Evolutionary conservation across 805 yeast genomes (phyloP), one percentile per base, ranked within the genome.

Genomic region (Pichia exigua): DNA sequence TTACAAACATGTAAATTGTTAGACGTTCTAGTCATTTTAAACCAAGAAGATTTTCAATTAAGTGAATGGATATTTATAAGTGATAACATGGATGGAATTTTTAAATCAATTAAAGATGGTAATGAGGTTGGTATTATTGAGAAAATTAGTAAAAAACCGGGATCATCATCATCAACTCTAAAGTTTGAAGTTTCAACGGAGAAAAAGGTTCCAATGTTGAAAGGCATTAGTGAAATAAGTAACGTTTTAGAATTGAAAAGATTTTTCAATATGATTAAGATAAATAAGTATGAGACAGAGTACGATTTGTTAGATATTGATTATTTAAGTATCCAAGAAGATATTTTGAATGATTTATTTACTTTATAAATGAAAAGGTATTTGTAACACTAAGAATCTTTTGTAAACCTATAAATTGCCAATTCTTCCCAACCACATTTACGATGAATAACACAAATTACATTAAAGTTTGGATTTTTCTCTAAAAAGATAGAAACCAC

Each of bases 401-500:
- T 65, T 46, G 50, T 62, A 60, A 91, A 87, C 56, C 82, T 74
- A 67, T 84, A 81, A 10, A 92, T 84, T 50, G 87, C 79, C 39
- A 94, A 71, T 12, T 85, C 92, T 67, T 94, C 99, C 97, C 98
- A 90, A 0, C 98, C 98, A 1, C 97, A 96, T 61, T 87, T 87
- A 50, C 97, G 74, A 44, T 74, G 73, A 4, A 81, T 76, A 1
- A 88, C 71, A n/a, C 68, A 58, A 2, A 71, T 69, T 1, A 78
- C 79, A 0, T 50, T 49, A 89, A 96, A 92, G 2, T 57, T 50
- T 1, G 28, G 26, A 45, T 58, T 48, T 5, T 43, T n/a, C 2
- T 39, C 8, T 17, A 60, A 49, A 82, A 88, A 83, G 2, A 48
- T 44, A 10, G 64, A 58, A 0, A 75, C 75, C 0, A 91, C 87